Base-by-base conservation (phyloP, 306 rosid genomes). In the Carpinus fangiana region DNA sequence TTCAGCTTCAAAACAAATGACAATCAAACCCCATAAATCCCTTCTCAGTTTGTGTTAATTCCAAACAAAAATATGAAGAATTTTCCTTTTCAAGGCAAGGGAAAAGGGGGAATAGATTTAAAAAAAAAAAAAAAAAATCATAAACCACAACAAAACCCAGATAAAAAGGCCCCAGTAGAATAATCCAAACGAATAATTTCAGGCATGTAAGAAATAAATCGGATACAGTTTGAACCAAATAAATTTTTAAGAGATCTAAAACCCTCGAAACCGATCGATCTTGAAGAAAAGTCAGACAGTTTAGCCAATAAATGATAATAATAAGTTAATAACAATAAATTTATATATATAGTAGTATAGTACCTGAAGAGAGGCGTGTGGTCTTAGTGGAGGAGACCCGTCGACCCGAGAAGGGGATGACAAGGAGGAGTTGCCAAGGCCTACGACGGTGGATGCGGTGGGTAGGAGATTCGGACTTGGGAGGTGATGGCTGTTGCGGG, bases 61-160 rank as follows among this genome's bases (percentile, higher is more conserved):
- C 66, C 12, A n/a, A 36, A 43, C 73, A 55, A 28, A 50, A 74
- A 65, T 0, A 74, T 4, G 64, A 61, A 43, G 13, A 38, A 46
- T 10, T 46, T 45, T 54, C 69, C 61, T 52, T 65, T 74, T 56
- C 55, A 55, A 48, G 67, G 54, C 60, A 74, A 50, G 41, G 61
- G 41, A 1, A 70, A 70, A 79, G 54, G 20, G 20, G 69, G 17
- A 26, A 48, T 2, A 23, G 41, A 68, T 36, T 26, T 41, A n/a
- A n/a, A n/a, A n/a, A n/a, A n/a, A 48, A 31, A 31, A 46, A 41
- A 21, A 76, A 73, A 54, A 61, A n/a, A 21, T 14, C 84, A 61
- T 82, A 84, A 88, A 82, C 86, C 89, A 59, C 76, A 45, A 61
- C 76, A 83, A 89, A 88, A 74, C 86, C 83, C 86, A 69, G 47